phyloP scores from a whole-genome alignment of 352 stramenopile species.

The Globisporangium splendens region DNA sequence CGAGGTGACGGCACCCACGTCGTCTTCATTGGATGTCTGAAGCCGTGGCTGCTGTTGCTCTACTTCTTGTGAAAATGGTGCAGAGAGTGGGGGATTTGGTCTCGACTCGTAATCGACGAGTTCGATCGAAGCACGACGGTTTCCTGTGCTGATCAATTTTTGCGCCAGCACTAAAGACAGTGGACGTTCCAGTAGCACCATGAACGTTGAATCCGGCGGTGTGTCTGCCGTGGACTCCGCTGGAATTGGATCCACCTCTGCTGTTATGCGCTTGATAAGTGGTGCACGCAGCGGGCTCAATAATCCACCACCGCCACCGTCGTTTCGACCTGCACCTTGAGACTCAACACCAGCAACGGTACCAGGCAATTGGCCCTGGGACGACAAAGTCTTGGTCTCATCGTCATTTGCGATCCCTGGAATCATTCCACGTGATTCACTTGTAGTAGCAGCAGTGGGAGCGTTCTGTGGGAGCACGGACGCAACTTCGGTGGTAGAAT shows the following conservation, averaged over 20 bases:
- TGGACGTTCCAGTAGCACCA: conserved; percentile 19
- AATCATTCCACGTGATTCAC: no score
- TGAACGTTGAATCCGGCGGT: neutral
- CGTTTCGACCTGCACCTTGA: no score
- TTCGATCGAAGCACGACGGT: conserved; percentile 7
- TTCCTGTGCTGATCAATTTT: conserved; percentile 2
- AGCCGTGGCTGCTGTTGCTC: neutral
- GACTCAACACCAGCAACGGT: no score
- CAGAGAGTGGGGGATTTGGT: conserved; percentile 11
- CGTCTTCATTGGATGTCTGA: conserved; percentile 4
- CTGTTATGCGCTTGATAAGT: no score
- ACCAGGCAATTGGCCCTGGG: no score
- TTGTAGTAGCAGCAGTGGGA: no score
- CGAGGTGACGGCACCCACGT: conserved; percentile 3
- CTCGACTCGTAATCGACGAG: conserved; percentile 27
- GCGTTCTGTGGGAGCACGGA: no score
- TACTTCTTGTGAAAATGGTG: neutral
- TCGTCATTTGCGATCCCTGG: no score
- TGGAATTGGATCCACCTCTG: neutral
- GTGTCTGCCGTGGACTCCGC: neutral
- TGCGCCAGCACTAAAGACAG: conserved; percentile 20
- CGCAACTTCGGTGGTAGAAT: no score
- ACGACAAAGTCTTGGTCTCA: no score
- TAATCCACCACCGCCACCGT: no score
- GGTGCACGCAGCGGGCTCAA: no score